These are phyloP conservation scores for Ascochyta pisi DNA, from an alignment of 2,329 filamentous ascomycete species.

Conservation along the genomic window DNA sequence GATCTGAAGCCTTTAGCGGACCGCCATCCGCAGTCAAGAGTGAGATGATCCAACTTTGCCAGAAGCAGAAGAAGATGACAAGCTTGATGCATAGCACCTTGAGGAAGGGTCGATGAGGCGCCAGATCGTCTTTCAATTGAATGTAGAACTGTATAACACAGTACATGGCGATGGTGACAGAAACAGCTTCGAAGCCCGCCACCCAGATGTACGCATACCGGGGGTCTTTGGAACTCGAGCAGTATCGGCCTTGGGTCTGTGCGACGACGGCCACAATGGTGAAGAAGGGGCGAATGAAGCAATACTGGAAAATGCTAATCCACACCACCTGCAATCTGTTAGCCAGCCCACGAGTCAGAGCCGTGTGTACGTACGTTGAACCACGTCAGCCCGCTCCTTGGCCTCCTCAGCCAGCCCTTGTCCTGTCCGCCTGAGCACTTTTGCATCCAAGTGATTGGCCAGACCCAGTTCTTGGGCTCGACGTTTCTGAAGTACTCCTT, in stretches of 20 bases:
- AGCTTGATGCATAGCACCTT: constrained; percentile 89
- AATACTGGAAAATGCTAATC: constrained; percentile 85
- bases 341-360: constrained; percentile 15
- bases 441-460: constrained; percentile 73
- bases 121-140: constrained; percentile 73
- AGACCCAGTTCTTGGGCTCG: constrained; percentile 74
- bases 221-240: constrained; percentile 78
- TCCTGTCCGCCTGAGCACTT: constrained; percentile 73
- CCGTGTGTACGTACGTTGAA: constrained; percentile 68
- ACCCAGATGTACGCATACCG: constrained; percentile 88
- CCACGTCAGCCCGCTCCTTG: constrained; percentile 83
- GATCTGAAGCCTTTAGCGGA: constrained; percentile 66
- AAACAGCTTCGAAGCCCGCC: constrained; percentile 71
- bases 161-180: constrained; percentile 86
- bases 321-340: constrained; percentile 67
- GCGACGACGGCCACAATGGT: constrained; percentile 79
- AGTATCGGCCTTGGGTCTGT: constrained; percentile 74
- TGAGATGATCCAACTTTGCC: constrained; percentile 71
- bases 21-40: constrained; percentile 67
- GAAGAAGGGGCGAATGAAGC: constrained; percentile 79
- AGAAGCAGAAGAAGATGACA: constrained; percentile 90
- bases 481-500: constrained; percentile 80
- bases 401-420: constrained; percentile 72
- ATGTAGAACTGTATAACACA: constrained; percentile 87
- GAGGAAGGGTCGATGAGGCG: constrained; percentile 73